phyloP scores from a whole-genome alignment of 2,329 filamentous ascomycete species.

The Emergomyces africanus region DNA sequence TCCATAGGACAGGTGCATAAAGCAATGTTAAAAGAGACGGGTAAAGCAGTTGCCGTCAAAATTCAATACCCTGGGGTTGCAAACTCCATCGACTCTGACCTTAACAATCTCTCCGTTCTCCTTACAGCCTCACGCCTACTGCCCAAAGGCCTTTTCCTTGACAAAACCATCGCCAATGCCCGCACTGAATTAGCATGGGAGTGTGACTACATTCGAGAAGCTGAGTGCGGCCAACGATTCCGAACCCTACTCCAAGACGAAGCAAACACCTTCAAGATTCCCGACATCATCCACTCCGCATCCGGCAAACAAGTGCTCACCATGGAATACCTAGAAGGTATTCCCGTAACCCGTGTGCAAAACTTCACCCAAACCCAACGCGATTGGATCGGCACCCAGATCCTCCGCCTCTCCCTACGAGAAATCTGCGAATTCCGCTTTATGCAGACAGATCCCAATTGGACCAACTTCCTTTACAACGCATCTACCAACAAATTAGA shows the following conservation, averaged over 20 bases:
- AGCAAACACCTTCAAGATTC: conserved; percentile 62
- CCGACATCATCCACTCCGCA: conserved; percentile 62
- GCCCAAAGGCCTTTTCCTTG: conserved; percentile 81
- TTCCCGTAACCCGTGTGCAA: conserved; percentile 68
- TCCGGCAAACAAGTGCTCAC: conserved; percentile 80
- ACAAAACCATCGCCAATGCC: conserved; percentile 96
- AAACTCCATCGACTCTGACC: conserved; percentile 88
- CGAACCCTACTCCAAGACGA: conserved; percentile 63
- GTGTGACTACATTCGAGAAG: conserved; percentile 88
- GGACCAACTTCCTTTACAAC: conserved; percentile 98
- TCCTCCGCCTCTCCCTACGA: conserved; percentile 78
- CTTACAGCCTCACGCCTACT: conserved; percentile 81
- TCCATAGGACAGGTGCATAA: conserved; percentile 95
- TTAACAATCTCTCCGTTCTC: conserved; percentile 84
- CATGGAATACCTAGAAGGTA: conserved; percentile 80
- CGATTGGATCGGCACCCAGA: conserved; percentile 93
- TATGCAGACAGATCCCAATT: conserved; percentile 99
- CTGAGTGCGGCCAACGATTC: conserved; percentile 66
- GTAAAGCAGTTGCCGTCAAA: conserved; percentile 77
- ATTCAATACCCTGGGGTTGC: conserved; percentile 96
- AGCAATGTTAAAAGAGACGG: conserved; percentile 62
- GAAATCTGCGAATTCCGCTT: conserved; percentile 92
- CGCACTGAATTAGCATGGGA: conserved; percentile 89
- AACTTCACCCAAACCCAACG: conserved; percentile 68
- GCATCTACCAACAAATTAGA: conserved; percentile 58